phyloP scores from a whole-genome alignment of 768 basidiomycete species.

The Rhodotorula paludigena region DNA sequence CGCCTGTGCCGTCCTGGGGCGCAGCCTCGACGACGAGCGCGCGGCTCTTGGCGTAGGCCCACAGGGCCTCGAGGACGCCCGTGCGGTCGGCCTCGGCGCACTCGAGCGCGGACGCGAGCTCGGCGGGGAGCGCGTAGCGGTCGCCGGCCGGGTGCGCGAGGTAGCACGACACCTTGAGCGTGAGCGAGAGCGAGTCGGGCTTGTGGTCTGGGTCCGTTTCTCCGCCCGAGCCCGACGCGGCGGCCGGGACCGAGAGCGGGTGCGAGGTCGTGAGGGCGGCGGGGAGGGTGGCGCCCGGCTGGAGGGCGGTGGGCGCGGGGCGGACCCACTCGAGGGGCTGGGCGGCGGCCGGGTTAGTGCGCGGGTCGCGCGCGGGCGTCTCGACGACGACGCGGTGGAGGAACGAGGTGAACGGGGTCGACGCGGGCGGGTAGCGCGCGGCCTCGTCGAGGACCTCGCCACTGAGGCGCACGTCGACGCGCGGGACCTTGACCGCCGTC shows the following conservation, averaged over 20 bases:
- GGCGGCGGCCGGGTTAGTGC: neutral
- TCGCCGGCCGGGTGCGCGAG: constrained; percentile 77
- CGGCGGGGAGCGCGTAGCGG: constrained; percentile 70
- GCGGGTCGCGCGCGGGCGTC: constrained; percentile 43
- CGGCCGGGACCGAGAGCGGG: constrained; percentile 47
- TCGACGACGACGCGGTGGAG: constrained; percentile 16
- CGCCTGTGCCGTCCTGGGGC: neutral
- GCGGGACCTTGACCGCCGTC: constrained; percentile 11
- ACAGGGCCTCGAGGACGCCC: constrained; percentile 73
- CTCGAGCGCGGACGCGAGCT: constrained; percentile 61
- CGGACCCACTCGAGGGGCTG: constrained; percentile 46
- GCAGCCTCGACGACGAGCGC: constrained; percentile 54
- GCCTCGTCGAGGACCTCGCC: constrained; percentile 57
- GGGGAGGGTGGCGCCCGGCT: neutral
- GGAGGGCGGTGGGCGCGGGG: constrained; percentile 23
- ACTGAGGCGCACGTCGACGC: constrained; percentile 17
- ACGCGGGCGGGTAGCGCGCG: neutral
- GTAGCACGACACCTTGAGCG: constrained; percentile 75
- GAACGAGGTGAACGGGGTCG: constrained; percentile 9
- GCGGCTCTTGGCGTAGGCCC: constrained; percentile 86
- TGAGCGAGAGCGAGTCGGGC: constrained; percentile 51
- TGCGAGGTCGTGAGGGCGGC: neutral
- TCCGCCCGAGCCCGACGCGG: no score
- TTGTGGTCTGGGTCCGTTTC: neutral
- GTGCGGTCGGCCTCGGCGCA: constrained; percentile 79